Evolutionary conservation across 2,329 filamentous ascomycete genomes (phyloP), one percentile per base, ranked within the genome.

Genomic region (Huntiella omanensis): DNA sequence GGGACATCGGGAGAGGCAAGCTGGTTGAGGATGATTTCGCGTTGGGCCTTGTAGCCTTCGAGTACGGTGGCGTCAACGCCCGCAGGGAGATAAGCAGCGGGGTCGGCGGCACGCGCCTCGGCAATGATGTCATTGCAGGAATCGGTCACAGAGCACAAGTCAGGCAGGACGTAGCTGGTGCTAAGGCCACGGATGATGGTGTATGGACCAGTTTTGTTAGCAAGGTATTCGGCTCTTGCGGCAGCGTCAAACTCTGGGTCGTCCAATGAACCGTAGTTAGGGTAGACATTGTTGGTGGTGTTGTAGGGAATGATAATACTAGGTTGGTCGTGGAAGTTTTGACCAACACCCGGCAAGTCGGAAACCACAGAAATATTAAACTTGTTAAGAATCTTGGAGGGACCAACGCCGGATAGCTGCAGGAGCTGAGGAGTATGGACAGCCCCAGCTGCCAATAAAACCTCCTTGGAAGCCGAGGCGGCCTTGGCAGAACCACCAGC

Each of bases 381-480:
- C 4, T 51, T 51, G 0, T 56, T 44, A 4, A 73, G 53, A 1
- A 64, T 52, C 2, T 55, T 52, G 10, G 54, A 52, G 4, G 59
- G 56, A 0, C 69, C 69, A 5, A 73, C 61, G 1, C 69, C 69
- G n/a, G 67, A 70, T 2, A 68, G 56, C 51, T 70, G 64, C 0
- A 73, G 59, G 3, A 72, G 55, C 41, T 68, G 62, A 33, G 58
- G 67, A 13, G 57, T 68, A 52, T 62, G 57, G 5, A 62, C 34
- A 2, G 60, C 55, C 2, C 66, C 66, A 3, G 64, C 63, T 0
- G 62, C 59, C 4, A 68, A 47, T 11, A 69, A 56, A 3, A 65
- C 60, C 40, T 68, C 65, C 38, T 60, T 62, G 7, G 43, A 53
- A 1, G 51, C 55, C 6, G 41, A 42, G 2, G 38, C 35, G 11